Conservation (phyloP, 768 basidiomycete genomes). For the Scleroderma citrinum region DNA sequence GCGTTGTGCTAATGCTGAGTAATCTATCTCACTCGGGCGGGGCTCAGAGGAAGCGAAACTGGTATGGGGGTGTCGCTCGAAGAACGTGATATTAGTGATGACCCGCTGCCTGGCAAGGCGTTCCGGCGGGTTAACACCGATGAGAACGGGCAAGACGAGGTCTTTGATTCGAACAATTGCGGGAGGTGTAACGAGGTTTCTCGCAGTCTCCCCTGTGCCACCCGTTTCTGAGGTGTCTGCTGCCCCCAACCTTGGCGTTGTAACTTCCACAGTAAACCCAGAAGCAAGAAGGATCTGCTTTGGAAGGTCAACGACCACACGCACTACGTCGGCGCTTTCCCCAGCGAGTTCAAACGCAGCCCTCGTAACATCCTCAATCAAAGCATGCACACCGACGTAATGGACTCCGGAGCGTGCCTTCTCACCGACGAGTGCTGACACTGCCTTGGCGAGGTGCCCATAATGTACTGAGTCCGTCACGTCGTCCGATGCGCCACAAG, state of each 20-base stretch:
- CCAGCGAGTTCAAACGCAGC: constrained; percentile 36
- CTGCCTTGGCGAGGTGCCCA: constrained; percentile 49
- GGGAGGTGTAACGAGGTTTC: neutral
- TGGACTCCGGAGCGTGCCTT: constrained; percentile 4
- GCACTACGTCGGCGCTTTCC: constrained; percentile 30
- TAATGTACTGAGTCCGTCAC: constrained; percentile 60
- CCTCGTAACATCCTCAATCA: constrained; percentile 33
- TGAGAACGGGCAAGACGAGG: constrained; percentile 47
- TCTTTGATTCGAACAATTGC: constrained; percentile 38
- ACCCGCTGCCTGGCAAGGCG: constrained; percentile 60
- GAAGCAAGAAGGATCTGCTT: constrained; percentile 50
- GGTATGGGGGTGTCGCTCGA: constrained; percentile 18
- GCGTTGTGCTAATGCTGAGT: constrained; percentile 26
- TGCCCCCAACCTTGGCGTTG: constrained; percentile 6
- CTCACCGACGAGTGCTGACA: constrained; percentile 27
- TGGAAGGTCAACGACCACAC: constrained; percentile 38
- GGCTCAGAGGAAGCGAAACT: neutral
- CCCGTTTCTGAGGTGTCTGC: neutral
- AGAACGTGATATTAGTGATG: constrained; percentile 45
- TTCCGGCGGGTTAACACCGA: constrained; percentile 71
- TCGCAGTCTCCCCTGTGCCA: neutral
- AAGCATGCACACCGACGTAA: constrained; percentile 26
- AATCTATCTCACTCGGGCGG: constrained; percentile 24
- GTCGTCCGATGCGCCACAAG: constrained; percentile 43
- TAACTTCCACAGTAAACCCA: constrained; percentile 37